Percentiles rank a stretch among this genome's conserved stretches.
phyloP scores from a whole-genome alignment of 108 stramenopile genomes.

The Tribonema minus region DNA sequence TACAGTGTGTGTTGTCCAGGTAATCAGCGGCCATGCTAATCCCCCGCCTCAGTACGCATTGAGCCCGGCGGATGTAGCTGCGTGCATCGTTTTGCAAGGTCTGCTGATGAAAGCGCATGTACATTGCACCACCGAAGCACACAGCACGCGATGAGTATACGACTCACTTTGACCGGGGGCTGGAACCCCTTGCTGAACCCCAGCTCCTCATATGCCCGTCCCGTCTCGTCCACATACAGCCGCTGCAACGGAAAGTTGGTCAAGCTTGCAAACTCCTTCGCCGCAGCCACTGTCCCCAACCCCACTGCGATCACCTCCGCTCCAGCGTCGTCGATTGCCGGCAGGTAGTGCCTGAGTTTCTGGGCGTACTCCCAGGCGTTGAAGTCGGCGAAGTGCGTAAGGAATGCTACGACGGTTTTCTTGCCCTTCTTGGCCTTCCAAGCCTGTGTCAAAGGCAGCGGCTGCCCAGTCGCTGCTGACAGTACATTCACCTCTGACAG shows the following conservation, averaged over 20 bases:
- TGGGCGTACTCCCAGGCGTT: slow-evolving; percentile 50
- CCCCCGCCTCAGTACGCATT: too few species aligned
- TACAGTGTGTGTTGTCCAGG: too few species aligned
- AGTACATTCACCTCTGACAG: slow-evolving; percentile 12
- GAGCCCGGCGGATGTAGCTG: too few species aligned
- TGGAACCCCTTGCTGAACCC: slow-evolving; percentile 43
- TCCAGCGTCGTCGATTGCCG: slow-evolving; percentile 31
- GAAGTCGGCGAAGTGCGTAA: slow-evolving; percentile 45
- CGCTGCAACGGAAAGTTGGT: slow-evolving; percentile 32
- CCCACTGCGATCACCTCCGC: slow-evolving; percentile 35
- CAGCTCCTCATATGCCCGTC: slow-evolving; percentile 18
- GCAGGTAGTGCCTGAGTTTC: slow-evolving; percentile 47
- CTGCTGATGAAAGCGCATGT: too few species aligned
- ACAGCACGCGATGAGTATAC: too few species aligned
- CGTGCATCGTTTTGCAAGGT: too few species aligned
- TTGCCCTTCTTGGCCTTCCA: slow-evolving; percentile 23
- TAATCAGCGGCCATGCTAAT: too few species aligned
- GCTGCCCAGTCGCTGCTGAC: slow-evolving; percentile 18
- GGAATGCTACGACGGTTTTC: slow-evolving; percentile 47
- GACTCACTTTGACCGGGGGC: neutral
- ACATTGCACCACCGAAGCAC: too few species aligned
- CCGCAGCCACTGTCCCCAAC: slow-evolving; percentile 38
- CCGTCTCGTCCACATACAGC: slow-evolving; percentile 35
- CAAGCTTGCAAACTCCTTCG: slow-evolving; percentile 30
- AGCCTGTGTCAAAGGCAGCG: slow-evolving; percentile 3